These are phyloP conservation scores for Malassezia psittaci DNA, from an alignment of 1,284 basidiomycete species.

Conservation along the genomic window DNA sequence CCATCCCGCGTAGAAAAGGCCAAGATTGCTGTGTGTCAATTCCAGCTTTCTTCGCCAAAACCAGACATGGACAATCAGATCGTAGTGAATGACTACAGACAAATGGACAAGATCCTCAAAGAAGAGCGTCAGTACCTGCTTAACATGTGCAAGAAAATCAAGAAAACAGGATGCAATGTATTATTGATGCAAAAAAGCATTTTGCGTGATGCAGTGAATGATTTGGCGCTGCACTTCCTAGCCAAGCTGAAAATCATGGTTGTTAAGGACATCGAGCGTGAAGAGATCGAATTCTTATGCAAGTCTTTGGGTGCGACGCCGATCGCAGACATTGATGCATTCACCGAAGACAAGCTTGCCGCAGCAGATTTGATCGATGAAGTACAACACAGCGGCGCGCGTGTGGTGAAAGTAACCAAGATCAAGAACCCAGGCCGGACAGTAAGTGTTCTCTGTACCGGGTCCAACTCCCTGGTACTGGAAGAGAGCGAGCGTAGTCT, in stretches of 20 bases:
- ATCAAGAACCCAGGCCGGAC: conserved; percentile 92
- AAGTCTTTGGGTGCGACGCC: conserved; percentile 93
- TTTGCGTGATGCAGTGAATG: conserved; percentile 93
- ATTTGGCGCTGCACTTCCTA: conserved; percentile 95
- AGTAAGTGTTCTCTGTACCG: conserved; percentile 89
- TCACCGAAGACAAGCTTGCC: conserved; percentile 97
- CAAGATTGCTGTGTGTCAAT: conserved; percentile 96
- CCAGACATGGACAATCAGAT: conserved; percentile 99
- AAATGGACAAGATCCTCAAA: conserved; percentile 99
- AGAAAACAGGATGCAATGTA: conserved; percentile 97
- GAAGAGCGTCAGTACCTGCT: conserved; percentile 96
- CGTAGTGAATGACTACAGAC: conserved; percentile 96
- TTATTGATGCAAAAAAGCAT: conserved; percentile 98
- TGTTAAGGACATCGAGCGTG: conserved; percentile 94
- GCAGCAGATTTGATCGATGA: conserved; percentile 94
- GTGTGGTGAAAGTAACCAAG: conserved; percentile 87
- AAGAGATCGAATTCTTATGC: conserved; percentile 94
- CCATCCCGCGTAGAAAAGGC: conserved; percentile 95
- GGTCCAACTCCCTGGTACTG: conserved; percentile 81
- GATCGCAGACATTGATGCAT: conserved; percentile 91
- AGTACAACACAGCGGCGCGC: conserved; percentile 69
- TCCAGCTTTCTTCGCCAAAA: conserved; percentile 94
- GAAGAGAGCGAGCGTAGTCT: conserved; percentile 95
- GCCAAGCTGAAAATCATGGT: conserved; percentile 94
- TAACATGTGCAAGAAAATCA: conserved; percentile 98